A percentile compares a stretch with the other conserved stretches of the same genome.
Conservation (phyloP, 371 early-diverging fungal genomes). For the Nematocida sp. region DNA sequence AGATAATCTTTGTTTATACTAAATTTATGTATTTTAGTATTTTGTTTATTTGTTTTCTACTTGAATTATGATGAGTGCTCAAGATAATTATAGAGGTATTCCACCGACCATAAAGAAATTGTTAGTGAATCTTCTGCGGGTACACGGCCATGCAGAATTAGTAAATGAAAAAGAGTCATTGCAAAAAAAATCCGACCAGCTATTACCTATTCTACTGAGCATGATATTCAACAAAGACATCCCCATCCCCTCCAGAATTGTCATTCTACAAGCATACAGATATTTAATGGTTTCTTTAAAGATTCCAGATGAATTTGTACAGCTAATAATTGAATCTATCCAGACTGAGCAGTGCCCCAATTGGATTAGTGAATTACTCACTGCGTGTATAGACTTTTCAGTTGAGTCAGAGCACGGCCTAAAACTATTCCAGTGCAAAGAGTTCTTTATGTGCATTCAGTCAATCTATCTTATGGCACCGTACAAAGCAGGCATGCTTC, state of each 20-base stretch:
- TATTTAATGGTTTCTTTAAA: background rate
- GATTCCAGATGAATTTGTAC: background rate
- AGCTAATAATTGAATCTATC: background rate
- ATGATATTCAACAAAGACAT: conserved; percentile 1
- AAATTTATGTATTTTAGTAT: background rate
- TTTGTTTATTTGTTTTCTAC: background rate
- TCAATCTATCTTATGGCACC: background rate
- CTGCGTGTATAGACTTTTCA: background rate
- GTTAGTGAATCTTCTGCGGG: background rate
- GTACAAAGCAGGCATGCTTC: conserved; percentile 6
- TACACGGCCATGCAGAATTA: background rate
- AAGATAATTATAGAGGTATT: background rate
- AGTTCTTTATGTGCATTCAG: background rate
- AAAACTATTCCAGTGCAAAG: background rate
- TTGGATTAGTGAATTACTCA: conserved; percentile 11
- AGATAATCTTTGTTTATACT: too few species aligned
- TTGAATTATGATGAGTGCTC: background rate
- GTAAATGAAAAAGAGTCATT: background rate
- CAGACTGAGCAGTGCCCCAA: background rate
- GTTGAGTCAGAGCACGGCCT: background rate
- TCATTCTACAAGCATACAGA: conserved; percentile 2
- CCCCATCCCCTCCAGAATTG: background rate
- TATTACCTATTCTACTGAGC: background rate
- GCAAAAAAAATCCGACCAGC: background rate
- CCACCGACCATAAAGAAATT: background rate